Conservation (phyloP, 495 filamentous ascomycete genomes). For the Xanthoparmelia taractica region DNA sequence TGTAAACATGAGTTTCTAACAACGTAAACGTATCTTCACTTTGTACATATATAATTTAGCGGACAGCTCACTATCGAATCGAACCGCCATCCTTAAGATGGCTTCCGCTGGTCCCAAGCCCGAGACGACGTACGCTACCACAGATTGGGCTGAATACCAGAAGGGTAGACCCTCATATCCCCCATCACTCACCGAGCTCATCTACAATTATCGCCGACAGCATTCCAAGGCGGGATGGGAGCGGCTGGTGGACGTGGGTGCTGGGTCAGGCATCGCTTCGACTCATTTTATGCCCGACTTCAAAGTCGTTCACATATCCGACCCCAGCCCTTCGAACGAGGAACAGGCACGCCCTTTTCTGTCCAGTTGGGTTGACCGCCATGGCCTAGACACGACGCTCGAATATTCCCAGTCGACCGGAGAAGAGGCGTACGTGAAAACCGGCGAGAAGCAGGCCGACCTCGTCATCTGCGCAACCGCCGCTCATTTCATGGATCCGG, state of each 20-base stretch:
- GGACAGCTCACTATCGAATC: background rate
- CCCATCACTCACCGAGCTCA: slow-evolving; percentile 7
- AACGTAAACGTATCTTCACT: background rate
- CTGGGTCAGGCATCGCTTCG: slow-evolving; percentile 7
- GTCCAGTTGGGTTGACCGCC: slow-evolving; percentile 6
- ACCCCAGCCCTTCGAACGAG: slow-evolving; percentile 11
- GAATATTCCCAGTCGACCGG: slow-evolving; percentile 4
- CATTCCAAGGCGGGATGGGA: slow-evolving; percentile 9
- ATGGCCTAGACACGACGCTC: slow-evolving; percentile 1
- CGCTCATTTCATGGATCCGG: slow-evolving; percentile 10
- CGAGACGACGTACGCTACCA: slow-evolving; percentile 4
- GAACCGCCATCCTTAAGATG: slow-evolving; percentile 4
- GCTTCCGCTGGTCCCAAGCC: slow-evolving; percentile 4
- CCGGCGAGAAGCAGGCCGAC: slow-evolving; percentile 9
- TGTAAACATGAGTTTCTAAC: slow-evolving; percentile 1
- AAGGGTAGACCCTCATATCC: slow-evolving; percentile 11
- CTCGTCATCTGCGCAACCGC: slow-evolving; percentile 10
- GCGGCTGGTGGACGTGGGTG: slow-evolving; percentile 2
- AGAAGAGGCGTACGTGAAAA: slow-evolving; percentile 9
- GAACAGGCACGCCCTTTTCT: slow-evolving; percentile 8
- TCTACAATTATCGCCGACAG: slow-evolving; percentile 5
- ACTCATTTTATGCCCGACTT: slow-evolving; percentile 8
- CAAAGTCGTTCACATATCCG: slow-evolving; percentile 10
- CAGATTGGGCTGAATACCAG: slow-evolving; percentile 9
- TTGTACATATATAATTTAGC: slow-evolving; percentile 3